phyloP scores from a whole-genome alignment of 768 basidiomycete species.

The Kwoniella sp. region DNA sequence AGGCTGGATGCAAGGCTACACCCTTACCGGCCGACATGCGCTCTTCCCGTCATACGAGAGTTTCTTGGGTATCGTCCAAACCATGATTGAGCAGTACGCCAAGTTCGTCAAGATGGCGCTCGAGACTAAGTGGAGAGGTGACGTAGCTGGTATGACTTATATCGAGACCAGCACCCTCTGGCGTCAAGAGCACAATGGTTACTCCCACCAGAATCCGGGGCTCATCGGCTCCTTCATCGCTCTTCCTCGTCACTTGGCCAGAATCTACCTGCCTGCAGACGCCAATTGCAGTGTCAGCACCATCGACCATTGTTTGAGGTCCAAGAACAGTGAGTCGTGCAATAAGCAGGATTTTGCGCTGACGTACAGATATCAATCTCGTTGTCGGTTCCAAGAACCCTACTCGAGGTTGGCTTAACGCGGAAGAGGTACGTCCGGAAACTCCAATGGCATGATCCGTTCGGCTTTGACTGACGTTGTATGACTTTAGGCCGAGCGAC shows the following conservation, averaged over 20 bases:
- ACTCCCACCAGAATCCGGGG: slow-evolving; percentile 70
- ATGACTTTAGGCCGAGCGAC: slow-evolving; percentile 58
- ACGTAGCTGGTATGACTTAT: slow-evolving; percentile 60
- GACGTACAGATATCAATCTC: slow-evolving; percentile 46
- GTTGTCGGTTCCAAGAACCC: slow-evolving; percentile 84
- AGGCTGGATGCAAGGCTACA: slow-evolving; percentile 84
- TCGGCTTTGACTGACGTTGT: not conserved
- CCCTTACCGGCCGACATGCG: slow-evolving; percentile 73
- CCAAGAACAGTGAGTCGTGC: slow-evolving; percentile 68
- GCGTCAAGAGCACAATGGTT: slow-evolving; percentile 72
- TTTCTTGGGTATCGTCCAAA: slow-evolving; percentile 85
- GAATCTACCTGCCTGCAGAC: slow-evolving; percentile 74
- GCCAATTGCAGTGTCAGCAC: slow-evolving; percentile 84
- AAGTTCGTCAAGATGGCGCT: slow-evolving; percentile 82
- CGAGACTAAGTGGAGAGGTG: slow-evolving; percentile 68
- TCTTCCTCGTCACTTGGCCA: slow-evolving; percentile 62
- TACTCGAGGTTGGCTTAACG: slow-evolving; percentile 39
- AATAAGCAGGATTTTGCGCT: slow-evolving; percentile 7
- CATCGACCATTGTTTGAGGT: slow-evolving; percentile 76
- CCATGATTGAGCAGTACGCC: slow-evolving; percentile 73
- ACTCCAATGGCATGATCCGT: not conserved
- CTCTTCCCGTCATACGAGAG: slow-evolving; percentile 87
- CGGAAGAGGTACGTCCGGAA: slow-evolving; percentile 29
- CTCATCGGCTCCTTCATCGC: slow-evolving; percentile 85
- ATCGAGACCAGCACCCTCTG: slow-evolving; percentile 84